Percentiles rank a stretch among this genome's conserved stretches.
Evolutionary conservation across 495 filamentous ascomycete genomes (phyloP).

Genomic region (Aspergillus olivimuriae): DNA sequence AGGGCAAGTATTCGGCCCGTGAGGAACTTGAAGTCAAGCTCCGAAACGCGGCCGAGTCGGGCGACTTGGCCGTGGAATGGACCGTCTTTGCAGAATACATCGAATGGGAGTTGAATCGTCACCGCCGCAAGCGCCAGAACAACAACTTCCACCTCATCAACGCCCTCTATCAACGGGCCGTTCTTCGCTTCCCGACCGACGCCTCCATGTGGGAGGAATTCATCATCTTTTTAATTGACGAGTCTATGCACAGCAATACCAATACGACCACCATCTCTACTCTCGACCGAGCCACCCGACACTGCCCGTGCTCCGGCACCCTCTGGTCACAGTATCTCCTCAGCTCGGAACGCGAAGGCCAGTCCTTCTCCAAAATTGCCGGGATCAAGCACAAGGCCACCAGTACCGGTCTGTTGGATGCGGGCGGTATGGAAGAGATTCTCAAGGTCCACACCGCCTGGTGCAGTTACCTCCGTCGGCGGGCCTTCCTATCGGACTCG

Average conservation of each 20-base stretch:
- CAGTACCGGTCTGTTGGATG: conserved; percentile 67
- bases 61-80: conserved; percentile 53
- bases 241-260: conserved; percentile 30
- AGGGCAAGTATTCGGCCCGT: conserved; percentile 59
- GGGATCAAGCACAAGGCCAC: conserved; percentile 89
- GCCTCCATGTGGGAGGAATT: conserved; percentile 75
- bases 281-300: conserved; percentile 69
- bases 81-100: conserved; percentile 67
- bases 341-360: conserved; percentile 66
- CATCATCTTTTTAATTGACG: conserved; percentile 60
- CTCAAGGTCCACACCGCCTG: conserved; percentile 85
- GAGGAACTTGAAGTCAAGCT: conserved; percentile 68
- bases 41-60: conserved; percentile 48
- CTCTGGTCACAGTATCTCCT: conserved; percentile 88
- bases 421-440: conserved; percentile 72
- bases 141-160: conserved; percentile 59
- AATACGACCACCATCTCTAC: conserved; percentile 43
- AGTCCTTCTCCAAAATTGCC: conserved; percentile 72
- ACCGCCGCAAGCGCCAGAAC: conserved; percentile 43
- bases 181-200: conserved; percentile 62
- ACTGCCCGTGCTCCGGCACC: conserved; percentile 86
- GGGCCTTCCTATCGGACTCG: conserved; percentile 67
- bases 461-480: conserved; percentile 85
- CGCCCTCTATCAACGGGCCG: conserved; percentile 71
- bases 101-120: conserved; percentile 68